These are phyloP conservation scores for Salix udensis DNA, from an alignment of 345 rosid species.

Conservation along the genomic window DNA sequence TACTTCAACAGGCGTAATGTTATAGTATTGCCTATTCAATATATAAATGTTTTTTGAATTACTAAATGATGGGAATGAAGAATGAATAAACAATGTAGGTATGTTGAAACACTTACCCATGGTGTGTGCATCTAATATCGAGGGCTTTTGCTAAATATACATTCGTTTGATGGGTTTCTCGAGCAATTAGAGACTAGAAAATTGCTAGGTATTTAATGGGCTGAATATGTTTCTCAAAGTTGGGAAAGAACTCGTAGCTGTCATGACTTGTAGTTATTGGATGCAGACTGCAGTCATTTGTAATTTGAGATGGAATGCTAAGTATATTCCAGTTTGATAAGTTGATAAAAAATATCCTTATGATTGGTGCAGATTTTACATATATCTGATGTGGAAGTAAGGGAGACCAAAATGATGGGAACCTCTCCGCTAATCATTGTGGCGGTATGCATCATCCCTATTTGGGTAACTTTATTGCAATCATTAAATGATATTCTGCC, in stretches of 20 bases:
- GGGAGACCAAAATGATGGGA: slow-evolving; percentile 95
- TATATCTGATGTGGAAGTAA: slow-evolving; percentile 77
- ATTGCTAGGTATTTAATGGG: background rate
- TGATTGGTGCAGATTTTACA: slow-evolving; percentile 69
- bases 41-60: background rate
- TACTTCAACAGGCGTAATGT: background rate
- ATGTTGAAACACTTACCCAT: background rate
- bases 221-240: background rate
- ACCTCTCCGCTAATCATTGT: slow-evolving; percentile 67
- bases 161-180: background rate
- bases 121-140: background rate
- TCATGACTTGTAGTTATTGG: background rate
- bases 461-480: background rate
- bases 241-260: background rate
- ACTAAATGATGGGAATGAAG: background rate
- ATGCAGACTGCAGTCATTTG: background rate
- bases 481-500: background rate
- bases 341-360: background rate
- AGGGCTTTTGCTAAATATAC: background rate
- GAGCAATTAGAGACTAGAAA: background rate
- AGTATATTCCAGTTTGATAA: background rate
- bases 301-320: background rate
- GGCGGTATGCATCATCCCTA: slow-evolving; percentile 42
- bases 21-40: background rate
- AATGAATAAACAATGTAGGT: background rate